These are phyloP conservation scores for Populus nigra DNA, from an alignment of 345 rosid genomes.

Conservation along the genomic window DNA sequence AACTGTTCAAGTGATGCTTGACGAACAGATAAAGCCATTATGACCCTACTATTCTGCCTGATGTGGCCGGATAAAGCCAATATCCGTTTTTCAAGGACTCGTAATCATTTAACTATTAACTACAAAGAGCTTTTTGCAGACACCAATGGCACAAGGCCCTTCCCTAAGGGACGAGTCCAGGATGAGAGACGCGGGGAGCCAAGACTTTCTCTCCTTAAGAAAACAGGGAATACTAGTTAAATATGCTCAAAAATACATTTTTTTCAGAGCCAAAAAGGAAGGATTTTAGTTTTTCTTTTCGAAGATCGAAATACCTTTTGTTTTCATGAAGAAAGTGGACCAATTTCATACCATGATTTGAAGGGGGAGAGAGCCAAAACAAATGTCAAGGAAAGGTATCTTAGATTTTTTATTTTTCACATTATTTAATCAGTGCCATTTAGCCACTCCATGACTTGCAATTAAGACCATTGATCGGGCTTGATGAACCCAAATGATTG, in stretches of 20 bases:
- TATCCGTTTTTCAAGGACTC: neutral
- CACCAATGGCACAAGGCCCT: neutral
- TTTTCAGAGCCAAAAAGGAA: no score
- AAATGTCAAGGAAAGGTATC: neutral
- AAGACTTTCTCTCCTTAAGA: neutral
- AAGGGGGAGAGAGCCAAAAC: neutral
- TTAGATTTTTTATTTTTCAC: no score
- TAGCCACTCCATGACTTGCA: no score
- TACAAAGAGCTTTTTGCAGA: neutral
- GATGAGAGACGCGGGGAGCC: neutral
- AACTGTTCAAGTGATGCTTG: constrained; percentile 10
- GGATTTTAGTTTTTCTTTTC: no score
- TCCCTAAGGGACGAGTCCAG: neutral
- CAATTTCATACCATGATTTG: no score
- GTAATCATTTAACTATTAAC: neutral
- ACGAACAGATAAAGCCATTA: constrained; percentile 21
- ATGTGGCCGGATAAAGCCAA: constrained; percentile 7
- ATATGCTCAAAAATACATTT: neutral
- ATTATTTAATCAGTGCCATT: no score
- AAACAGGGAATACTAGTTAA: neutral
- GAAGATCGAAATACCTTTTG: no score
- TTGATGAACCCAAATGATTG: neutral
- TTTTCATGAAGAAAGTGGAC: neutral
- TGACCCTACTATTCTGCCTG: constrained; percentile 19
- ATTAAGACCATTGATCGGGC: neutral